phyloP scores from a whole-genome alignment of 768 basidiomycete genomes.

The Suillus tomentosus region DNA sequence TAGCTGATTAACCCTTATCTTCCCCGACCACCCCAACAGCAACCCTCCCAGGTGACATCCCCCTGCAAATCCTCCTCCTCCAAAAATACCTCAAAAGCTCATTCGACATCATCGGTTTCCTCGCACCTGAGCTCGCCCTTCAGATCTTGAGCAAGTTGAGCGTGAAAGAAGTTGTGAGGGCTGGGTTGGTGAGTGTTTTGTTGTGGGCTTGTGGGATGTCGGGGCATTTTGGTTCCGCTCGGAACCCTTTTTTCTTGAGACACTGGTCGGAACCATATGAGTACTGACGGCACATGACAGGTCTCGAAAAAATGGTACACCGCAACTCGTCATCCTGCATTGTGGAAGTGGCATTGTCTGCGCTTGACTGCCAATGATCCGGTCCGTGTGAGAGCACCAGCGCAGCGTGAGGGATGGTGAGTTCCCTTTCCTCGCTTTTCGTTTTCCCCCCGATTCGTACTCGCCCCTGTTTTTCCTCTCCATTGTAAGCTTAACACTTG shows the following conservation, averaged over 20 bases:
- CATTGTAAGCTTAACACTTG: background rate
- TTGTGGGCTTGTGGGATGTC: background rate
- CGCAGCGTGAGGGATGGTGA: conserved; percentile 72
- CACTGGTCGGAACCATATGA: background rate
- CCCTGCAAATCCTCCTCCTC: conserved; percentile 78
- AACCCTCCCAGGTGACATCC: conserved; percentile 82
- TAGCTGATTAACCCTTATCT: background rate
- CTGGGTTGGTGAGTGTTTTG: conserved; percentile 36
- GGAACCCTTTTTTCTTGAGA: background rate
- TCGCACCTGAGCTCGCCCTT: conserved; percentile 66
- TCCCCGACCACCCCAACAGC: conserved; percentile 39
- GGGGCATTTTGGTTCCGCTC: background rate
- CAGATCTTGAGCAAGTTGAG: conserved; percentile 60
- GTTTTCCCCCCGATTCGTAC: background rate
- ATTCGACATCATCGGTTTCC: conserved; percentile 76
- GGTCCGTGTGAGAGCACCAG: conserved; percentile 59
- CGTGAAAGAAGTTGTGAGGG: conserved; percentile 61
- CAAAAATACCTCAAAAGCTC: conserved; percentile 83
- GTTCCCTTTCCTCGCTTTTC: conserved; percentile 26
- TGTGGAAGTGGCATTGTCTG: conserved; percentile 80
- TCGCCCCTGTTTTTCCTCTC: background rate
- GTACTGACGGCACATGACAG: conserved; percentile 19
- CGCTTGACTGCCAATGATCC: conserved; percentile 75
- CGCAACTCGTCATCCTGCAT: conserved; percentile 55
- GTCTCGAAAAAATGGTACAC: conserved; percentile 47